Conservation (phyloP, 176 grass and related monocot genomes). For the Carex parvula region DNA sequence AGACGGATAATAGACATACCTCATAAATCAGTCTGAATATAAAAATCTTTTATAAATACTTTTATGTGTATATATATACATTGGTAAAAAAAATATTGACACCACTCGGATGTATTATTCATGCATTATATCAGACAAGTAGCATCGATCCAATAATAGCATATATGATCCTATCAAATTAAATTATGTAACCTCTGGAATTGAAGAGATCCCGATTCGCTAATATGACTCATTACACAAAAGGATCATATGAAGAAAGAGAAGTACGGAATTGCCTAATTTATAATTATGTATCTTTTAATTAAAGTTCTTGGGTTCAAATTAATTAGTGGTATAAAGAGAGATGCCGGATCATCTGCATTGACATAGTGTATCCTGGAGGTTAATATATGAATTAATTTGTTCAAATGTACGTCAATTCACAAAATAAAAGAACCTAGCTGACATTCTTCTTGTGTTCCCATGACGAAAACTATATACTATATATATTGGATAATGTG, state of each 20-base stretch:
- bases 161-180: background rate
- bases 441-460: too few relatives aligned
- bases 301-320: background rate
- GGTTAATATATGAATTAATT: background rate
- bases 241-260: background rate
- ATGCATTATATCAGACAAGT: too few relatives aligned
- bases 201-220: background rate
- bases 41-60: too few relatives aligned
- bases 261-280: background rate
- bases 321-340: slow-evolving; percentile 2
- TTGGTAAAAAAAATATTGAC: background rate
- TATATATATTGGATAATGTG: background rate
- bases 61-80: too few relatives aligned
- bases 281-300: slow-evolving; percentile 16
- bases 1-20: too few relatives aligned
- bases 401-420: background rate
- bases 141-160: too few relatives aligned
- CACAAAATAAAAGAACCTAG: background rate
- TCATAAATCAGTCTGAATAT: too few relatives aligned
- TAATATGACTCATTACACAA: background rate
- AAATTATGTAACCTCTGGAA: background rate
- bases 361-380: slow-evolving; percentile 12
- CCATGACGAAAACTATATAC: too few relatives aligned
- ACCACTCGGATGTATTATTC: background rate
- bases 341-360: slow-evolving; percentile 8